These are phyloP conservation scores for Tarenaya hassleriana DNA, from an alignment of 345 rosid species.

Conservation along the genomic window DNA sequence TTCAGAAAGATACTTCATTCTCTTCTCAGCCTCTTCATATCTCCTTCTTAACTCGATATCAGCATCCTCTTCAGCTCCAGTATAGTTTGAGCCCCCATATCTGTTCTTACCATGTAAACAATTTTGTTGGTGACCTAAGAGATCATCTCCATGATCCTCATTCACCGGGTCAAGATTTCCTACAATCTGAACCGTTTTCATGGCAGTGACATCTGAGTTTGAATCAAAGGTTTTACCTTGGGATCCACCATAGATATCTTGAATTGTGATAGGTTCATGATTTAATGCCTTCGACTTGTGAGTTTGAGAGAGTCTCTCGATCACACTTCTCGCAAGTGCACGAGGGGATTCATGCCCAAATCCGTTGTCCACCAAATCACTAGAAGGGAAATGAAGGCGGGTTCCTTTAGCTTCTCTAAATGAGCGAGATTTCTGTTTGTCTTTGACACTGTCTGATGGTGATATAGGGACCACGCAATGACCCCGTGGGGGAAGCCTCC, in stretches of 20 bases:
- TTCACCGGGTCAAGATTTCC: slow-evolving; percentile 34
- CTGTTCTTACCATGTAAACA: slow-evolving; percentile 31
- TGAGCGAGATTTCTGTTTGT: slow-evolving; percentile 48
- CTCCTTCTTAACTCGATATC: slow-evolving; percentile 44
- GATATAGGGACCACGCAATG: slow-evolving; percentile 51
- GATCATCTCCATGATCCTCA: slow-evolving; percentile 27
- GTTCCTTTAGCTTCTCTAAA: slow-evolving; percentile 53
- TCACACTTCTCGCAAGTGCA: slow-evolving; percentile 73
- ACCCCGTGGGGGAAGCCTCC: slow-evolving; percentile 52
- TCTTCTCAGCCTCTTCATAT: slow-evolving; percentile 70
- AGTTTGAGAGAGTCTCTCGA: slow-evolving; percentile 68
- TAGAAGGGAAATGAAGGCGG: slow-evolving; percentile 34
- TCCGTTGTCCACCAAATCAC: slow-evolving; percentile 45
- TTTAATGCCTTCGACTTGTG: slow-evolving; percentile 40
- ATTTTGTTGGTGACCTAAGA: slow-evolving; percentile 28
- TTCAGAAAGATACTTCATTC: slow-evolving; percentile 56
- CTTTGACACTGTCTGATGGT: slow-evolving; percentile 41
- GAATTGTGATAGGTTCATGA: slow-evolving; percentile 51
- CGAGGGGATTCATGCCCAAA: slow-evolving; percentile 70
- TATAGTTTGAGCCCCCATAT: slow-evolving; percentile 26
- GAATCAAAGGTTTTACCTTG: slow-evolving; percentile 36
- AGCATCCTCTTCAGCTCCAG: slow-evolving; percentile 33
- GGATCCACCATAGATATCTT: slow-evolving; percentile 56
- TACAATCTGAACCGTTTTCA: slow-evolving; percentile 29
- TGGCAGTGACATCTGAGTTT: slow-evolving; percentile 36